Evolutionary conservation across 2,329 filamentous ascomycete genomes (phyloP), one percentile per base, ranked within the genome.

Genomic region (Chlorencoelia australis): DNA sequence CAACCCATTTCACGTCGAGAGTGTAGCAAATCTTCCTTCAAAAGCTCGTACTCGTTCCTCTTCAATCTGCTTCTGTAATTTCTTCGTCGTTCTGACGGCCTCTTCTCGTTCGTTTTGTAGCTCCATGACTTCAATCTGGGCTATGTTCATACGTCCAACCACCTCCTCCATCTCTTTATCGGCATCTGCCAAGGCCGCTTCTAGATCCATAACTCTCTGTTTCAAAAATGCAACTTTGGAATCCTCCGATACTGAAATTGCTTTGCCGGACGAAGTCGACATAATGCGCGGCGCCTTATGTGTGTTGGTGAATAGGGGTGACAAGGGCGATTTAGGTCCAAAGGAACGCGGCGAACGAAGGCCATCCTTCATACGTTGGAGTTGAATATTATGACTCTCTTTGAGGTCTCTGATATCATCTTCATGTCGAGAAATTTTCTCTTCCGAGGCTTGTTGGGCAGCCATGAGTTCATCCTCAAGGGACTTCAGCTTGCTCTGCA

Each of bases 401-500:
- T 81, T 79, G 37, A 96, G 64, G 15, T 71, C 66, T 13, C 73
- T 66, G 24, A 94, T 72, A 59, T 95, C 87, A 24, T 91, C 85
- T 58, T 96, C 91, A 54, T 95, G 87, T 32, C 77, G 79, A 28
- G 74, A 65, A 39, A 96, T 75, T 25, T 79, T 79, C 32, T 89
- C 87, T 57, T 98, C 91, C 1, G 86, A 89, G 14, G 82, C 74
- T 39, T 85, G 79, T 59, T 96, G 89, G 2, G 89, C 86, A 14
- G 75, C 64, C 36, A 93, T 69, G 15, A 98, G 73, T 50, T 81
- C 75, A 43, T 96, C 88, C 57, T 96, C 91, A 33, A 95, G 75
- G 11, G 66, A 62, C 51, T 82, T 85, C 39, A 98, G 78, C 40
- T 79, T 81, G 43, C 73, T 72, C 57, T 96, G 88, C 57, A 96